Percentiles rank a stretch among this genome's conserved stretches.
phyloP scores from a whole-genome alignment of 768 basidiomycete species.

The Macrolepiota dolichaula region DNA sequence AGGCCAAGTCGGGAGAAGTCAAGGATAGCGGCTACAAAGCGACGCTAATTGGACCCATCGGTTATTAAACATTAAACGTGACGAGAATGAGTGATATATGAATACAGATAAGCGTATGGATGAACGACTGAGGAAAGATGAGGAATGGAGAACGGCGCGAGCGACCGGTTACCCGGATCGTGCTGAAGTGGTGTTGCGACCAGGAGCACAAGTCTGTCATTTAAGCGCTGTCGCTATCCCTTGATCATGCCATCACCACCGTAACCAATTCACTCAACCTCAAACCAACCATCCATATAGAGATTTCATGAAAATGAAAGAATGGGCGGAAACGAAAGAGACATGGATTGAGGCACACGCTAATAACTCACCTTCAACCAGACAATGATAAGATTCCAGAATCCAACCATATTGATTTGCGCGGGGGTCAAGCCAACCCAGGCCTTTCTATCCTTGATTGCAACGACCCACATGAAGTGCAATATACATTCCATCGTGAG shows the following conservation, averaged over 20 bases:
- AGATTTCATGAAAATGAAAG: no score
- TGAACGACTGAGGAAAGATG: neutral
- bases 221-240: neutral
- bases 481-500: constrained; percentile 88
- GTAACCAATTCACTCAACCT: neutral
- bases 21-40: neutral
- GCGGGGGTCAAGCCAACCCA: constrained; percentile 79
- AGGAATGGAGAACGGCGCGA: neutral
- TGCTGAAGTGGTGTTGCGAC: neutral
- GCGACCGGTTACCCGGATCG: neutral
- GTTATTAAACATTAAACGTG: neutral
- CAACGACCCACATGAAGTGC: constrained; percentile 95
- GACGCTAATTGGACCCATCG: neutral
- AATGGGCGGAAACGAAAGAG: neutral
- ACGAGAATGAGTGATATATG: neutral
- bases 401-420: constrained; percentile 88
- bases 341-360: neutral
- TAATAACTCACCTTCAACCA: constrained; percentile 81
- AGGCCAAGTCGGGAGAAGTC: neutral
- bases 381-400: constrained; percentile 94
- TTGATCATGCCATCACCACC: neutral
- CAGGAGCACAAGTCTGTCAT: neutral
- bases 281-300: neutral
- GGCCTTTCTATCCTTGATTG: constrained; percentile 85
- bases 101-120: neutral